A percentile compares a stretch with the other conserved stretches of the same genome.
These are phyloP conservation scores for Pharnaceum exiguum DNA, from an alignment of 148 eudicot species.

Conservation along the genomic window DNA sequence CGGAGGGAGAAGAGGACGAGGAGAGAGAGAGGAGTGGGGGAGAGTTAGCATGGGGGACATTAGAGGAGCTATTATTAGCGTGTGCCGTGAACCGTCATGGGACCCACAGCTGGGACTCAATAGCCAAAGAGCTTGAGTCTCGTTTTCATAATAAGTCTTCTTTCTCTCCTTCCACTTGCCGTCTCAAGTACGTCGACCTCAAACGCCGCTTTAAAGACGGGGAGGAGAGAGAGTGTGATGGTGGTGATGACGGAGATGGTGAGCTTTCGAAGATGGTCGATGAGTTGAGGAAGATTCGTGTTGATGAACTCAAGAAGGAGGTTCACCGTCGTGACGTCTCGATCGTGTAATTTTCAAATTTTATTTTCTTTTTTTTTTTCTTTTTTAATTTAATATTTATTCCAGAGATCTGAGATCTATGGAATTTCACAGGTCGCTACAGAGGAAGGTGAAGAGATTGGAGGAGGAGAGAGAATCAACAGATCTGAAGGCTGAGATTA, in stretches of 20 bases:
- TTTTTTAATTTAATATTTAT: background rate
- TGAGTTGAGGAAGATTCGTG: conserved; percentile 31
- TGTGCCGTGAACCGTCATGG: conserved; percentile 42
- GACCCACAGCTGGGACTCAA: conserved; percentile 32
- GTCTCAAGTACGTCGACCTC: conserved; percentile 24
- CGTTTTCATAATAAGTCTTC: background rate
- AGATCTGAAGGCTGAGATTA: conserved; percentile 31
- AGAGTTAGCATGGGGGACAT: conserved; percentile 39
- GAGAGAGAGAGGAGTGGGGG: too few species aligned
- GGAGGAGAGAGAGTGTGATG: conserved; percentile 5
- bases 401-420: conserved; percentile 13
- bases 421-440: conserved; percentile 27
- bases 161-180: conserved; percentile 22
- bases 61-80: conserved; percentile 32
- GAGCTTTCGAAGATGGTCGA: conserved; percentile 19
- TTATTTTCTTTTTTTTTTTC: background rate
- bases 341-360: conserved; percentile 33
- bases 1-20: background rate
- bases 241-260: background rate
- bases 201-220: conserved; percentile 20
- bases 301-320: conserved; percentile 33
- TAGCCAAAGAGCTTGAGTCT: conserved; percentile 28
- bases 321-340: conserved; percentile 35
- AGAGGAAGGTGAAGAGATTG: conserved; percentile 37
- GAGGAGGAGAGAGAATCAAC: conserved; percentile 31